Conservation (phyloP, 2,329 filamentous ascomycete genomes). For the Pseudogymnoascus sp. region DNA sequence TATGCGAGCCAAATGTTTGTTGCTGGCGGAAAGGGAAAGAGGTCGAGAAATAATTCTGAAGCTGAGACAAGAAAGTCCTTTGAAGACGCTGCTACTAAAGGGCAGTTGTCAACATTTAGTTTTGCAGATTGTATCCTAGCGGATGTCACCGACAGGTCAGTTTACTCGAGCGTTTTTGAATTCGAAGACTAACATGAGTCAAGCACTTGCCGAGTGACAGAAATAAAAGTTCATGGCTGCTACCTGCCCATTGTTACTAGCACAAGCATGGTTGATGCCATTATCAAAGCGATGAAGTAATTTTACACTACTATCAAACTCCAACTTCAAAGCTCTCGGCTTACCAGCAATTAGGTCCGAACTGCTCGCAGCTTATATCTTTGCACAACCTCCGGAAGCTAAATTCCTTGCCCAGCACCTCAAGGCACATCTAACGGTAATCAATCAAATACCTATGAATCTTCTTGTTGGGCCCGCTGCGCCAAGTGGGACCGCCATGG, state of each 20-base stretch:
- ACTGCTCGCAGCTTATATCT: slow-evolving; percentile 41
- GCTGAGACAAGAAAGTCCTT: not conserved
- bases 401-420: slow-evolving; percentile 56
- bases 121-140: slow-evolving; percentile 11
- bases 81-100: slow-evolving; percentile 1
- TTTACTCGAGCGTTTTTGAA: not conserved
- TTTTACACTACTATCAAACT: not conserved
- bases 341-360: slow-evolving; percentile 24
- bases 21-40: not conserved
- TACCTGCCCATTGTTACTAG: slow-evolving; percentile 38
- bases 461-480: slow-evolving; percentile 39
- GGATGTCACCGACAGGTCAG: not conserved
- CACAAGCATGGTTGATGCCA: slow-evolving; percentile 46
- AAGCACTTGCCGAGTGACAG: slow-evolving; percentile 27
- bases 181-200: not conserved
- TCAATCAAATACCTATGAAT: slow-evolving; percentile 49
- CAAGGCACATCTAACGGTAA: slow-evolving; percentile 39
- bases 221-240: slow-evolving; percentile 30
- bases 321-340: slow-evolving; percentile 14
- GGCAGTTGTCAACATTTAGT: slow-evolving; percentile 9
- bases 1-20: slow-evolving; percentile 27
- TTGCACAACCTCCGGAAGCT: slow-evolving; percentile 38
- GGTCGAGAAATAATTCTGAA: not conserved
- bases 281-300: slow-evolving; percentile 20
- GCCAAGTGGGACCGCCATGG: slow-evolving; percentile 24